Evolutionary conservation across 1,139 yeast species (phyloP).

Genomic region (Kodamaea sp.): DNA sequence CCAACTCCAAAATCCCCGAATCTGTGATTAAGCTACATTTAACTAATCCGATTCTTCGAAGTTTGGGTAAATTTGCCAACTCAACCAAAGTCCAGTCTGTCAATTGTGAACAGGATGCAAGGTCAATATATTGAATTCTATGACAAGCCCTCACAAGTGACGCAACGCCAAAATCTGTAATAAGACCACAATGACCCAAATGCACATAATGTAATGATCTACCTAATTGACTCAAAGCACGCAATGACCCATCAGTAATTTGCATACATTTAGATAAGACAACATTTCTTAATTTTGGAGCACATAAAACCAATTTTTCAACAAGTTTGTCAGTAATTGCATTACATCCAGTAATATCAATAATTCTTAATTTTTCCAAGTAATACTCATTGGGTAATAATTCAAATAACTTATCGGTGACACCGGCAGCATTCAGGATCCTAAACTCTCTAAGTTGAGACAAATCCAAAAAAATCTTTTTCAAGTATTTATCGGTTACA

Average conservation of each 20-base stretch:
- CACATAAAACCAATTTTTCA: conserved; percentile 64
- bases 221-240: conserved; percentile 70
- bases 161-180: conserved; percentile 85
- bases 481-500: conserved; percentile 61
- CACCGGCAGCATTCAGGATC: conserved; percentile 67
- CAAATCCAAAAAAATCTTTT: conserved; percentile 59
- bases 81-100: conserved; percentile 83
- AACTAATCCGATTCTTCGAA: conserved; percentile 89
- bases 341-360: conserved; percentile 83
- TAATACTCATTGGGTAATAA: conserved; percentile 40
- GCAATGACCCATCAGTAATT: conserved; percentile 78
- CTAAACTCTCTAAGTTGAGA: conserved; percentile 79
- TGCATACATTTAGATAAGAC: conserved; percentile 86
- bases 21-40: conserved; percentile 89
- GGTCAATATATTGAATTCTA: conserved; percentile 86
- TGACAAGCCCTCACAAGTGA: conserved; percentile 75
- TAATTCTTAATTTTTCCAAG: conserved; percentile 58
- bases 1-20: conserved; percentile 74
- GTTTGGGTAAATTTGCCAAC: conserved; percentile 70
- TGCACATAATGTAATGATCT: conserved; percentile 85
- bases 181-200: conserved; percentile 87
- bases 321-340: conserved; percentile 79
- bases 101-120: conserved; percentile 89
- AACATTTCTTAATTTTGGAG: conserved; percentile 84
- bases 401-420: conserved; percentile 63